Base-by-base conservation (phyloP, 768 basidiomycete genomes). In the Clitopilus hobsonii region DNA sequence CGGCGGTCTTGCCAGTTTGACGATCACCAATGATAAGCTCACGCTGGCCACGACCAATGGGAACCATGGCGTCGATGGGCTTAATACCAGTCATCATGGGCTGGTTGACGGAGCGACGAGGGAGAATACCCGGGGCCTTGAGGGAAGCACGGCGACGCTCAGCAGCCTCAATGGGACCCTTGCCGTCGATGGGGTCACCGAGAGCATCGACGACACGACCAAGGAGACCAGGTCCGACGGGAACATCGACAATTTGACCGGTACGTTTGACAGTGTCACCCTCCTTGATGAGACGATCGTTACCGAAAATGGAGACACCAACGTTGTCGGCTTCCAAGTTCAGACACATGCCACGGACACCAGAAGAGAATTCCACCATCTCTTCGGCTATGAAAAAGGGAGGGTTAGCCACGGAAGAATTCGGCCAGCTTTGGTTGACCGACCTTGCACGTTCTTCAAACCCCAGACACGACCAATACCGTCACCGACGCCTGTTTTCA, bases 291-390 rank as follows among this genome's bases (percentile, higher is more conserved):
- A 89, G 85, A 83, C 91, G 91, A 76, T 93, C 91, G 70, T 89
- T 90, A 84, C 89, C 90, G 83, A 99, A 99, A 81, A 98, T 95
- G 80, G 97, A 94, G 69, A 99, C 94, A 93, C 97, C 97, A 82
- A 98, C 96, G 68, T 98, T 98, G 88, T 98, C 97, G 77, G 96
- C 94, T 79, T 99, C 97, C 86, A 99, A 89, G 90, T 99, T 99
- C 76, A 99, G 77, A 76, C 95, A 98, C 97, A 99, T 99, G 83
- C 97, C 97, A 72, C 97, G 95, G 67, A 99, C 87, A 76, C 97
- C 97, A 51, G 97, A 98, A 50, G 96, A 93, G 85, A 99, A 99
- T 84, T 99, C 97, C 84, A 99, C 97, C 97, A 99, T 99, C 86
- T 99, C 97, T 79, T 99, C 97, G 77, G 89, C 89, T 94, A 74